Percentiles rank a stretch among this genome's conserved stretches.
phyloP scores from a whole-genome alignment of 805 yeast species.

The Candida germanica region DNA sequence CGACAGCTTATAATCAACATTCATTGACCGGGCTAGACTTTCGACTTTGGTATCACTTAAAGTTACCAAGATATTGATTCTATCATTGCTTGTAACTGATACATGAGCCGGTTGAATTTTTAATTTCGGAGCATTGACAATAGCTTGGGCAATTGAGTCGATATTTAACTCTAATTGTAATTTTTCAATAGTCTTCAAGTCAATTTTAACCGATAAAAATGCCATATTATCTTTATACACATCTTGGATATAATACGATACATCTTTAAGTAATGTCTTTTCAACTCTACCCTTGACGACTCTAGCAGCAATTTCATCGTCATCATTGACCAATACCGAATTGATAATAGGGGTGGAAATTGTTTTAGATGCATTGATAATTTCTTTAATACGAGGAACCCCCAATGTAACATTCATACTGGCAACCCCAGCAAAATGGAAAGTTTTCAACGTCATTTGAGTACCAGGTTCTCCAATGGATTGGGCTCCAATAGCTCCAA shows the following conservation, averaged over 20 bases:
- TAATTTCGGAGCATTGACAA: conserved; percentile 81
- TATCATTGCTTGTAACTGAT: conserved; percentile 59
- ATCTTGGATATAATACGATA: conserved; percentile 88
- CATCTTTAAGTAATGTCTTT: conserved; percentile 82
- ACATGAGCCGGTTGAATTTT: conserved; percentile 77
- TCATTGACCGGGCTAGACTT: conserved; percentile 31
- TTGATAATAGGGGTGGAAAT: conserved; percentile 97
- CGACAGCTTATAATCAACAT: conserved; percentile 30
- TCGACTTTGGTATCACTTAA: conserved; percentile 36
- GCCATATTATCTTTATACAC: conserved; percentile 82
- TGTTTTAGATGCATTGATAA: conserved; percentile 92
- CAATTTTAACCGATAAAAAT: conserved; percentile 76
- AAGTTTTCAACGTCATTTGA: conserved; percentile 88
- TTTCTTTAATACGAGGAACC: conserved; percentile 99
- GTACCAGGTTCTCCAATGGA: conserved; percentile 99
- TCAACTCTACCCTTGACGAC: conserved; percentile 97
- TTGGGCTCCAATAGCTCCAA: conserved; percentile 99
- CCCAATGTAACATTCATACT: conserved; percentile 98
- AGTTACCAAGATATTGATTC: conserved; percentile 61
- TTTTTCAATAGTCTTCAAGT: conserved; percentile 78
- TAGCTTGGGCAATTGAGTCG: conserved; percentile 82
- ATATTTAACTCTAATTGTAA: conserved; percentile 85
- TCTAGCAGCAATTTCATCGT: conserved; percentile 96
- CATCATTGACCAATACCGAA: conserved; percentile 86
- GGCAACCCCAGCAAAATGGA: conserved; percentile 99